Evolutionary conservation across 768 basidiomycete genomes (phyloP).

Genomic region (Macrolepiota albuminosa): DNA sequence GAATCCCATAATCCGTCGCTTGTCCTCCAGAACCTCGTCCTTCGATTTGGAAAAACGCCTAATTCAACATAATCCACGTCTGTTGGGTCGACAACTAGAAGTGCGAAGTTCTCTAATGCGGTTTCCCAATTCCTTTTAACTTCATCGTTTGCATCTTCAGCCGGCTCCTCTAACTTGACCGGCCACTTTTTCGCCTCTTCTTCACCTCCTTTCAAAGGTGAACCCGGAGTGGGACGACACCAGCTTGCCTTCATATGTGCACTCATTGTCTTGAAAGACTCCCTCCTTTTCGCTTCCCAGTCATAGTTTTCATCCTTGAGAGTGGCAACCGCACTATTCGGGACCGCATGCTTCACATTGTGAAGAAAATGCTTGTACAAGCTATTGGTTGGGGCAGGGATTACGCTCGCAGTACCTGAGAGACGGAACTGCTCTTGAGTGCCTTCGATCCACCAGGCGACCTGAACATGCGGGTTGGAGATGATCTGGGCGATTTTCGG

Average conservation of each 20-base stretch:
- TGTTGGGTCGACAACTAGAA: conserved; percentile 66
- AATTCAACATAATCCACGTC: conserved; percentile 70
- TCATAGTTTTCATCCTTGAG: conserved; percentile 41
- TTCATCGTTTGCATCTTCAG: conserved; percentile 33
- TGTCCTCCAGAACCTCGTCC: conserved; percentile 49
- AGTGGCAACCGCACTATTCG: conserved; percentile 21
- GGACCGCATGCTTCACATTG: conserved; percentile 10
- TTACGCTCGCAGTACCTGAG: conserved; percentile 47
- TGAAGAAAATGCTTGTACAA: conserved; percentile 29
- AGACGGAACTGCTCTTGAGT: conserved; percentile 74
- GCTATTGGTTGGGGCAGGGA: conserved; percentile 43
- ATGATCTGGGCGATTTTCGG: conserved; percentile 61
- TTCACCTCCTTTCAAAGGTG: conserved; percentile 40
- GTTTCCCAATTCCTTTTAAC: conserved; percentile 42
- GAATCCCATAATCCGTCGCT: conserved; percentile 49
- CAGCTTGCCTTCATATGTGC: conserved; percentile 66
- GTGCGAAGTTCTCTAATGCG: conserved; percentile 64
- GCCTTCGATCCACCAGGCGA: conserved; percentile 71
- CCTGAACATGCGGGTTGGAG: conserved; percentile 45
- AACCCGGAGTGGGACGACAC: conserved; percentile 66
- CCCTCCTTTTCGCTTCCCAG: conserved; percentile 65
- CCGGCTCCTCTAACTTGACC: conserved; percentile 41
- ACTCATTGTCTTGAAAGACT: conserved; percentile 55
- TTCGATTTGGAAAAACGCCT: conserved; percentile 47
- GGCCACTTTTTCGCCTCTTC: conserved; percentile 66